Conservation (phyloP, 805 yeast species). For the Maudiozyma turicensis region DNA sequence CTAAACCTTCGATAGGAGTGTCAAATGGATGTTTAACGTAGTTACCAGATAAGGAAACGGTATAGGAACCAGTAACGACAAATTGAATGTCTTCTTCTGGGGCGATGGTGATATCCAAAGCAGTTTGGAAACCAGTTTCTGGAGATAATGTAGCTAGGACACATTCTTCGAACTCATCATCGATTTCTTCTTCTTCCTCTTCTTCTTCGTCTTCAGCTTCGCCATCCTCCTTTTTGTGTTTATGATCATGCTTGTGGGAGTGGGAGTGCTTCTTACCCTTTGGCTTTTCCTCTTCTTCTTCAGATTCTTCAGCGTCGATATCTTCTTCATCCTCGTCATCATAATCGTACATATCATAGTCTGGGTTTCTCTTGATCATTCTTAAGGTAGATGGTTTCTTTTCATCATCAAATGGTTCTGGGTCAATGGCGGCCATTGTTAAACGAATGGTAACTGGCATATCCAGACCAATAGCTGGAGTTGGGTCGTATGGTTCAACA, state of each 20-base stretch:
- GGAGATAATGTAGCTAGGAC: constrained; percentile 89
- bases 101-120: constrained; percentile 77
- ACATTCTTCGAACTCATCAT: constrained; percentile 72
- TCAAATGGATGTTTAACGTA: constrained; percentile 93
- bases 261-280: constrained; percentile 11
- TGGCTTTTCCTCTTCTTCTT: constrained; percentile 40
- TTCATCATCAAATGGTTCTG: constrained; percentile 68
- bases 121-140: constrained; percentile 74
- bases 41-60: constrained; percentile 89
- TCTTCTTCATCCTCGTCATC: constrained; percentile 38
- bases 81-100: constrained; percentile 93
- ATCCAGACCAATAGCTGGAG: constrained; percentile 76
- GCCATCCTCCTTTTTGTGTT: constrained; percentile 28
- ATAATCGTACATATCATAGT: constrained; percentile 38
- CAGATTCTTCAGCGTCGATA: constrained; percentile 37
- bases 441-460: constrained; percentile 84
- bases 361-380: constrained; percentile 63
- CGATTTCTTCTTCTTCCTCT: constrained; percentile 51
- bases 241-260: constrained; percentile 27
- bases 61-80: constrained; percentile 92
- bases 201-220: constrained; percentile 46
- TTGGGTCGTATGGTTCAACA: constrained; percentile 78
- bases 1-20: constrained; percentile 32
- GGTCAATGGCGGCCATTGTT: constrained; percentile 93
- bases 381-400: constrained; percentile 83